Base-by-base conservation (phyloP, 164 flowering plant genomes). In the Cinnamomum micranthum region DNA sequence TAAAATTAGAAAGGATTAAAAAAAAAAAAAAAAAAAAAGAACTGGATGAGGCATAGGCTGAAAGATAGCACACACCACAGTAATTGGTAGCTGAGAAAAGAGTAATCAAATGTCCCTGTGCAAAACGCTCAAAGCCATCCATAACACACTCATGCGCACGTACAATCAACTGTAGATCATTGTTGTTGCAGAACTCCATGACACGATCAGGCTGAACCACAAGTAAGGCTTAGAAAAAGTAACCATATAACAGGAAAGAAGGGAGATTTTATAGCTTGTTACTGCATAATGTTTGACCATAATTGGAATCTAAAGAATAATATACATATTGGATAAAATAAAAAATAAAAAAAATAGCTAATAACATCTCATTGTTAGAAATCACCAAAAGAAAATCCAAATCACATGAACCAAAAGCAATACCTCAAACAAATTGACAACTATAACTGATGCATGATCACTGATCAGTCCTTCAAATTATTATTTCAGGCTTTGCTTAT, bases 51-150 rank as follows among this genome's bases (percentile, higher is more conserved):
- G 15, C 69, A 67, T 1, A 67, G 20, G n/a, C 23, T 35, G n/a
- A 63, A 62, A 23, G 4, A 22, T n/a, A 24, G 12, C 24, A 72
- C 12, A 14, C 82, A 96, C 99, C 99, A 78, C 99, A 96, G 79
- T 96, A 96, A 81, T 96, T 96, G 75, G 99, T 96, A 67, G 99
- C 99, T 4, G 99, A 96, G 83, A 96, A 96, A 50, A 96, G 97
- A 15, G 99, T 96, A 69, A 96, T 96, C 75, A 96, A 74, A 83
- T 96, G 99, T n/a, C 99, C 99, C 81, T 96, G 99, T 22, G 99
- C 99, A 82, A 96, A 96, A 60, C 98, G 95, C 87, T 96, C 99
- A 86, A 96, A 96, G 50, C 99, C 99, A 89, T 96, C 99, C 99
- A 96, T 96, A 70, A 96, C 99, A 82, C 99, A 94, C 77, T 96